Conservation (phyloP, 2,329 filamentous ascomycete species). For the Fusarium subtropicale region DNA sequence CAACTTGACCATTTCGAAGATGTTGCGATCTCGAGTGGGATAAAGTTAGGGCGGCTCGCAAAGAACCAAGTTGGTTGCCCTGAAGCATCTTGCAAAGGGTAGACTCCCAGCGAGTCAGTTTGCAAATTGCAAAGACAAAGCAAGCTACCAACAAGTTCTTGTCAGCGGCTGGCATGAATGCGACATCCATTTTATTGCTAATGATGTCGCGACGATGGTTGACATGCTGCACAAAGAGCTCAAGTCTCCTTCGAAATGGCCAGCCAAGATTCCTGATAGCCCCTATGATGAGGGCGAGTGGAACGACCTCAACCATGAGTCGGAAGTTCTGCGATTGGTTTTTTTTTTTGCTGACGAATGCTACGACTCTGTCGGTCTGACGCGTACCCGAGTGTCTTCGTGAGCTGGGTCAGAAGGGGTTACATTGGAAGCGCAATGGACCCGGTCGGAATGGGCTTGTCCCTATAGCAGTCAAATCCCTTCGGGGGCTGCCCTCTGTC, state of each 20-base stretch:
- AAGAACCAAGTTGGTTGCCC: neutral
- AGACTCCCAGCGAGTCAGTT: neutral
- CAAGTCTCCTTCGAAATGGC: neutral
- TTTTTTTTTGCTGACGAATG: neutral
- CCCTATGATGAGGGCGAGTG: neutral
- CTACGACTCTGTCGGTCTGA: neutral
- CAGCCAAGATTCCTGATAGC: neutral
- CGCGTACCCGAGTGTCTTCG: neutral
- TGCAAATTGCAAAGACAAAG: neutral
- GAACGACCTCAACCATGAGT: neutral
- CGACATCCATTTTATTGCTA: neutral
- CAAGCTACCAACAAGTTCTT: neutral
- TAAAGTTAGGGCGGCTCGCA: neutral
- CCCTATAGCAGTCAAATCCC: conserved; percentile 1
- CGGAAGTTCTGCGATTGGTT: neutral
- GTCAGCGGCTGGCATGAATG: neutral
- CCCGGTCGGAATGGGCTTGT: conserved; percentile 1
- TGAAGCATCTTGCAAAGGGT: neutral
- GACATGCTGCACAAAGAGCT: neutral
- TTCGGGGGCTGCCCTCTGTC: neutral
- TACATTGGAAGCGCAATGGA: neutral
- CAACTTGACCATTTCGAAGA: neutral
- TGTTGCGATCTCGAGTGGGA: neutral
- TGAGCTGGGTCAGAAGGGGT: neutral
- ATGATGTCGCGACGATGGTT: neutral